Evolutionary conservation across 345 rosid genomes (phyloP).

Genomic region (Dipteronia dyeriana): DNA sequence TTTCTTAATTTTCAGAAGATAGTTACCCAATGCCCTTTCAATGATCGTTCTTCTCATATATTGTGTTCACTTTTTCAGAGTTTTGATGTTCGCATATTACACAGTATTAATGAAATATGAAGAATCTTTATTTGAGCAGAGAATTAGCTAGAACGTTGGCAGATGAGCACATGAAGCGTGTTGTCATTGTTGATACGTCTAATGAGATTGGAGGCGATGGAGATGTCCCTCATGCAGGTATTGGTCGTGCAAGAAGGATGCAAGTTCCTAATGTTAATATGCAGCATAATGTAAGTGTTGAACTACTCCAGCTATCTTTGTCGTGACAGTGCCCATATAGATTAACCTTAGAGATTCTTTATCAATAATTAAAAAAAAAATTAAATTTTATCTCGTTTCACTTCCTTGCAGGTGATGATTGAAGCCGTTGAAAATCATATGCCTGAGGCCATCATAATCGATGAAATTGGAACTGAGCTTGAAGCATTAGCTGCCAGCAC

Average conservation of each 20-base stretch:
- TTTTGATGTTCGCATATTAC: not conserved
- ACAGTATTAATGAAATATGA: constrained; percentile 18
- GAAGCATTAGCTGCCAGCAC: constrained; percentile 98
- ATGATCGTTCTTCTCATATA: not conserved
- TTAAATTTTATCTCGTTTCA: constrained; percentile 14
- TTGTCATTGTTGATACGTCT: constrained; percentile 84
- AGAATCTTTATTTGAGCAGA: constrained; percentile 37
- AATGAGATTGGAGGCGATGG: constrained; percentile 98
- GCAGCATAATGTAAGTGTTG: constrained; percentile 78
- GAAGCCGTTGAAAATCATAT: constrained; percentile 99
- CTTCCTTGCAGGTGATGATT: constrained; percentile 73
- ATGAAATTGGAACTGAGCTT: constrained; percentile 96
- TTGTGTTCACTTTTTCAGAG: not conserved
- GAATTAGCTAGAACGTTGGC: constrained; percentile 92
- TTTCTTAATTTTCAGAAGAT: not conserved
- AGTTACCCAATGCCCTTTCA: not conserved
- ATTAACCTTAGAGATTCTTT: not conserved
- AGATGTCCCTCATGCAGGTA: constrained; percentile 91
- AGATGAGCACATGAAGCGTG: constrained; percentile 86
- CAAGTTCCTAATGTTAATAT: constrained; percentile 92
- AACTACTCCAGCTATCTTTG: constrained; percentile 1
- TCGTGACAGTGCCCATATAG: not conserved
- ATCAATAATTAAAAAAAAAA: not conserved
- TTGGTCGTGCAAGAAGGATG: constrained; percentile 96
- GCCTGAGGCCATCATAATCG: constrained; percentile 93